These are phyloP conservation scores for Lactifluus echinatus DNA, from an alignment of 768 basidiomycete genomes.

Conservation along the genomic window DNA sequence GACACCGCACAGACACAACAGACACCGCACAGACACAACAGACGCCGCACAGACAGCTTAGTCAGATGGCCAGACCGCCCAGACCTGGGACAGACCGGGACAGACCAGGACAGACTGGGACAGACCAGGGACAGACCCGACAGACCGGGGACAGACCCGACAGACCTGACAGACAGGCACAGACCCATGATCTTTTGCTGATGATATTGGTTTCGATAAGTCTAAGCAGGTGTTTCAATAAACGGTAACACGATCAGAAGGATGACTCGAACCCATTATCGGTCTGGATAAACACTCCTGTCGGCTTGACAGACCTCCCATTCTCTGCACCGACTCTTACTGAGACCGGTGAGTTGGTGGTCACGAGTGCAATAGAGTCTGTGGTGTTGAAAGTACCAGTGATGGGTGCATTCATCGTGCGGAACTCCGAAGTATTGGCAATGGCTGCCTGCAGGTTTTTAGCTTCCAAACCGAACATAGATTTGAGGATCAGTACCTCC, in stretches of 20 bases:
- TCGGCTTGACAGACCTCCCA: slow-evolving; percentile 21
- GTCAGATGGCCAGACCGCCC: too few species aligned
- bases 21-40: too few species aligned
- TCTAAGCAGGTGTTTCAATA: slow-evolving; percentile 22
- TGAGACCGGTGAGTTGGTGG: slow-evolving; percentile 29
- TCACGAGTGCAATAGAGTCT: slow-evolving; percentile 24
- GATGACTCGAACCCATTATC: slow-evolving; percentile 34
- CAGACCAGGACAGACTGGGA: too few species aligned
- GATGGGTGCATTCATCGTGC: slow-evolving; percentile 31
- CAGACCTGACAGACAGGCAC: too few species aligned
- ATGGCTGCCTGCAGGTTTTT: slow-evolving; percentile 26
- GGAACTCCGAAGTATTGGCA: slow-evolving; percentile 20
- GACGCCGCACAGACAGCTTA: too few species aligned
- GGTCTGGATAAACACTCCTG: slow-evolving; percentile 30
- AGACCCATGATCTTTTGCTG: too few species aligned
- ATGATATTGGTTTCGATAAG: slow-evolving; percentile 26
- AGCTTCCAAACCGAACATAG: not conserved
- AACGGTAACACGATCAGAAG: not conserved
- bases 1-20: too few species aligned
- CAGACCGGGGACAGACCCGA: too few species aligned
- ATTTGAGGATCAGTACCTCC: slow-evolving; percentile 20
- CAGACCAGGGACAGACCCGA: too few species aligned
- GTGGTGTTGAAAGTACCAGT: slow-evolving; percentile 32
- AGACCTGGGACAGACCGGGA: too few species aligned
- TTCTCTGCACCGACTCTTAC: slow-evolving; percentile 25